Base-by-base conservation (phyloP, 2,329 filamentous ascomycete species). In the Colletotrichum kahawae region DNA sequence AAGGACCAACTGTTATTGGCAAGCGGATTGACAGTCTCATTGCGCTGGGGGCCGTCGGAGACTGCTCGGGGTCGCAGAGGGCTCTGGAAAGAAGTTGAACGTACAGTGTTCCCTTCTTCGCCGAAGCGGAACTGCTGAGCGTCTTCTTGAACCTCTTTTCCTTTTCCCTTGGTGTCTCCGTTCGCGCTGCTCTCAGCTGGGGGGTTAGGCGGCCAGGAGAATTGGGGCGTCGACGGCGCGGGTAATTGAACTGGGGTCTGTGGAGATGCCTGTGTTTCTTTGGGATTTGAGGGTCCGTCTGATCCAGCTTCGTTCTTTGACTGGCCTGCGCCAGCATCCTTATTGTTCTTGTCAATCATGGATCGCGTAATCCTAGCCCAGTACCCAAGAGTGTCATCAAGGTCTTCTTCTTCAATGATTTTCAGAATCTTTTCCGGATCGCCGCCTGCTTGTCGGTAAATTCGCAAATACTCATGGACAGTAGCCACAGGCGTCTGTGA, bases 1-100 rank as follows among this genome's bases (percentile, higher is more conserved):
- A 92, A 93, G 0, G 87, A 88, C 92, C 91, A 93, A 77, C 84
- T 92, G 76, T 92, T 92, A 79, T 90, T 90, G 1, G 87, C 91
- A 18, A 93, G 80, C 1, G 89, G 88, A 66, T 91, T 89, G 68
- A 88, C 83, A 4, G 82, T 82, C 10, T 85, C 82, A 5, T 83
- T 84, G 7, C 82, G 79, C 57, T 84, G 85, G 5, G 89, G 89
- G 0, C 91, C 91, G 78, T 92, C 91, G 0, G 91, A 92, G 65
- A 87, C 85, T 33, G 91, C 87, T 57, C 91, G 85, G 21, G 88
- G 89, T 48, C 91, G 83, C 21, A 80, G 70, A 7, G 78, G 76
- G 59, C 76, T 77, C 34, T 77, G 71, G 62, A 54, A 70, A n/a
- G 60, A 24, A 62, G 48, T 67, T 4, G 43, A 34, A 27, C 18